Evolutionary conservation across 192 early-diverging fungal species (phyloP), one percentile per base, ranked within the genome.

Genomic region (Cladochytrium replicatum): DNA sequence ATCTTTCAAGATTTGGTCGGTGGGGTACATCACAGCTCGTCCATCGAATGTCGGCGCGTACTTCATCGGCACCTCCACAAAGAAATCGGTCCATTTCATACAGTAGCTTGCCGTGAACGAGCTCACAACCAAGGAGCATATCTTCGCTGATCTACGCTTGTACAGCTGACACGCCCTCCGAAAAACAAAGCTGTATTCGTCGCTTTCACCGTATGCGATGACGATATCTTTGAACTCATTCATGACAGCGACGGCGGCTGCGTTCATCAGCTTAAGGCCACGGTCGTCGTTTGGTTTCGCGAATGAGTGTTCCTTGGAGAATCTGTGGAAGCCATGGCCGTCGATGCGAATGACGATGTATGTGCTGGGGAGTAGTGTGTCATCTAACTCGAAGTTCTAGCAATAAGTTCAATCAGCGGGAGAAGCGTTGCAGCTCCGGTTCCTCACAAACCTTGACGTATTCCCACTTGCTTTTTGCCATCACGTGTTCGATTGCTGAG

Each of bases 381-480:
- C 75, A 48, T 84, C 71, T 17, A 49, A 69, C 67, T 98, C 94
- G 74, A 94, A 98, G 45, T 78, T 63, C 47, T 78, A 76, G 27
- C 88, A 85, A 46, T 91, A 91, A 13, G 34, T 37, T 37, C 13
- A 37, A 37, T 37, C 17, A 13, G 34, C 17, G 34, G 34, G 17
- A 17, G 34, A 37, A 13, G 17, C 13, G 17, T 37, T 37, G 34
- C 13, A 17, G 17, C 13, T 37, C 17, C 13, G 13, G 13, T 37
- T 13, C 34, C 17, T 37, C 17, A 13, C 17, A 13, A 13, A 37
- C 34, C 44, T 66, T 83, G 25, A 94, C 91, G 53, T 94, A 94
- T 60, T 89, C 87, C 60, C 84, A 94, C 55, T 86, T 87, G 32
- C 86, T 88, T 48, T 89, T 89, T n/a, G 91, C 91, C 91, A 91